These are phyloP conservation scores for Cryptomeria japonica DNA, from an alignment of 75 land plant species.

Conservation along the genomic window DNA sequence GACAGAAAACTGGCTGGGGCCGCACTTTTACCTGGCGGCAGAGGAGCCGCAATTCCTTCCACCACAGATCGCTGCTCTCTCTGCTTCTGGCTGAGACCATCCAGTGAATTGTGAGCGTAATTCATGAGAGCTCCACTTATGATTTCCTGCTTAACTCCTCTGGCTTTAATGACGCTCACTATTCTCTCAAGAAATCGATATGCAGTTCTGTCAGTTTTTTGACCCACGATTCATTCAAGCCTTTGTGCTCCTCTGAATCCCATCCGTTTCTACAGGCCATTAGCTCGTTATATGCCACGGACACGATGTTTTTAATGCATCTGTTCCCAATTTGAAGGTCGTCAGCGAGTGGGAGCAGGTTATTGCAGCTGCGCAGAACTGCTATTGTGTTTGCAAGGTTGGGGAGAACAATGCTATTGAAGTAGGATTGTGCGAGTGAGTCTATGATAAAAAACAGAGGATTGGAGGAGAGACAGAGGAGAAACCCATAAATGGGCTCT, in stretches of 20 bases:
- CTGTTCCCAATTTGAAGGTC: constrained; percentile 18
- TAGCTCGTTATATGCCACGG: constrained; percentile 9
- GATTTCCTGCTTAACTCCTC: constrained; percentile 15
- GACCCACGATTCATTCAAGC: constrained; percentile 16
- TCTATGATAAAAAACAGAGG: too few relatives aligned
- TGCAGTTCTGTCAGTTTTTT: background rate
- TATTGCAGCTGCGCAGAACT: constrained; percentile 22
- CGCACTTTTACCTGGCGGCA: constrained; percentile 13
- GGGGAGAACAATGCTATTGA: constrained; percentile 8
- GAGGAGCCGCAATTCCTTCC: constrained; percentile 21
- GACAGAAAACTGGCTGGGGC: constrained; percentile 19
- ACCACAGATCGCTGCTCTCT: constrained; percentile 17
- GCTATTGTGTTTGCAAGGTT: constrained; percentile 11
- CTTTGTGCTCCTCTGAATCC: background rate
- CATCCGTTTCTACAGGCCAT: background rate
- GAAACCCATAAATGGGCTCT: too few relatives aligned
- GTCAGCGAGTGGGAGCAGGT: constrained; percentile 19
- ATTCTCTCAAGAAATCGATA: constrained; percentile 15
- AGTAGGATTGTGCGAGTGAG: constrained; percentile 11
- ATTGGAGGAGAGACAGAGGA: too few relatives aligned
- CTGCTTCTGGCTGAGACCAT: constrained; percentile 18
- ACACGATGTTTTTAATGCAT: constrained; percentile 19
- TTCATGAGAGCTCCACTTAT: constrained; percentile 24
- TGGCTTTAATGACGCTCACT: constrained; percentile 17
- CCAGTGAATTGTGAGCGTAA: constrained; percentile 15